phyloP scores from a whole-genome alignment of 805 yeast species.

The Cyberlindnera galapagoensis region DNA sequence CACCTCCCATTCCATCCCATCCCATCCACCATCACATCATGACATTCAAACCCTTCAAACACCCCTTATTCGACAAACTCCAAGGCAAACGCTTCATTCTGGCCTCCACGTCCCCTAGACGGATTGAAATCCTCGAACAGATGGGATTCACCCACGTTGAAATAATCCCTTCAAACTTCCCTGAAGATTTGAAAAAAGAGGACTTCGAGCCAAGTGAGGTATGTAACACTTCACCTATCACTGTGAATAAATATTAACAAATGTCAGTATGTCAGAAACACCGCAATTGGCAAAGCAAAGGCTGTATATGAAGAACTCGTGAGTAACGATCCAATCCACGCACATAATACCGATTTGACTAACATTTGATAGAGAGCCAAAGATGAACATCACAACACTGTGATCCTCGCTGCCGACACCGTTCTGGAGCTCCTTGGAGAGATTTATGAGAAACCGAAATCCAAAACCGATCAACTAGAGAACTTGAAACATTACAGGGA shows the following conservation, averaged over 20 bases:
- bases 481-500: constrained; percentile 44
- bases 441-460: constrained; percentile 78
- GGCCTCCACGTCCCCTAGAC: constrained; percentile 82
- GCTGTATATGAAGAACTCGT: constrained; percentile 47
- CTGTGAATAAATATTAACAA: constrained; percentile 4
- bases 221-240: constrained; percentile 8
- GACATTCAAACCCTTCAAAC: constrained; percentile 21
- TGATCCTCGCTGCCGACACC: constrained; percentile 74
- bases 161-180: constrained; percentile 60
- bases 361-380: constrained; percentile 6
- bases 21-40: too few species aligned
- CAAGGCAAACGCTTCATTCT: constrained; percentile 38
- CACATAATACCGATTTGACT: background rate
- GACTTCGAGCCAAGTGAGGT: constrained; percentile 39
- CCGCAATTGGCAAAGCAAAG: constrained; percentile 62
- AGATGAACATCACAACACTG: constrained; percentile 10
- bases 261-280: constrained; percentile 53
- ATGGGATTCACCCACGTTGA: constrained; percentile 42
- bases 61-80: constrained; percentile 26
- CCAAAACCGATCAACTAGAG: constrained; percentile 40
- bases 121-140: constrained; percentile 63
- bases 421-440: constrained; percentile 50
- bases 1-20: too few species aligned
- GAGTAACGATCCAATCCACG: background rate
- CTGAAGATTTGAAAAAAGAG: constrained; percentile 64